phyloP scores from a whole-genome alignment of 371 early-diverging fungal genomes.

The Rhizopus stolonifer region DNA sequence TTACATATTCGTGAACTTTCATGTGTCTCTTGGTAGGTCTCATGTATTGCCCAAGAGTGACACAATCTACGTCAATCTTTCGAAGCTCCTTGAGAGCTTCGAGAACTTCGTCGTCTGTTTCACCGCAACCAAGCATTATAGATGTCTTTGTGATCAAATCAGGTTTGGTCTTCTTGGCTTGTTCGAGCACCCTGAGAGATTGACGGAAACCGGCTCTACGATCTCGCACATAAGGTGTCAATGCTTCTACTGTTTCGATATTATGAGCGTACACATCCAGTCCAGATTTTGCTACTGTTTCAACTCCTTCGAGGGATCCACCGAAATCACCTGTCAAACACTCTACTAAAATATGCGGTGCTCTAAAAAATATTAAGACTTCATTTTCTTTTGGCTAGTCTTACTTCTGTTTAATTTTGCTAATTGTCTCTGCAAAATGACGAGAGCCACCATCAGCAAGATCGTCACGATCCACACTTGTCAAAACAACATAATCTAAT shows the following conservation, averaged over 20 bases:
- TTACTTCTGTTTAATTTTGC: conserved; percentile 80
- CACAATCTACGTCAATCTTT: conserved; percentile 86
- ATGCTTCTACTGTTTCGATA: conserved; percentile 93
- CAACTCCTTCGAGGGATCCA: conserved; percentile 78
- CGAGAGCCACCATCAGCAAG: conserved; percentile 89
- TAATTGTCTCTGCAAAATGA: conserved; percentile 93
- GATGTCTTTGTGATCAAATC: conserved; percentile 92
- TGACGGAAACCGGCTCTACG: conserved; percentile 93
- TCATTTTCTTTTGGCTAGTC: conserved; percentile 69
- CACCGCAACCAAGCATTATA: conserved; percentile 98
- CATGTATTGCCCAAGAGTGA: conserved; percentile 99
- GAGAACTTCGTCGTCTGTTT: conserved; percentile 91
- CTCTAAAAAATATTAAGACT: conserved; percentile 57
- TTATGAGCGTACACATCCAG: conserved; percentile 98
- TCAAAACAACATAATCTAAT: conserved; percentile 95
- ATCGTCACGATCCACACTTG: conserved; percentile 97
- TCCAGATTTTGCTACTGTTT: conserved; percentile 84
- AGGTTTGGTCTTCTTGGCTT: conserved; percentile 82
- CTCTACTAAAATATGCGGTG: conserved; percentile 93
- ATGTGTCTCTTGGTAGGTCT: conserved; percentile 97
- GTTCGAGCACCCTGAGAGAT: conserved; percentile 84
- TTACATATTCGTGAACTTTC: conserved; percentile 95
- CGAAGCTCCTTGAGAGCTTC: conserved; percentile 87
- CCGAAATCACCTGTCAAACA: conserved; percentile 95
- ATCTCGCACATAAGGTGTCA: conserved; percentile 93